phyloP scores from a whole-genome alignment of 164 flowering plant genomes.

The Tetrastigma voinierianum region DNA sequence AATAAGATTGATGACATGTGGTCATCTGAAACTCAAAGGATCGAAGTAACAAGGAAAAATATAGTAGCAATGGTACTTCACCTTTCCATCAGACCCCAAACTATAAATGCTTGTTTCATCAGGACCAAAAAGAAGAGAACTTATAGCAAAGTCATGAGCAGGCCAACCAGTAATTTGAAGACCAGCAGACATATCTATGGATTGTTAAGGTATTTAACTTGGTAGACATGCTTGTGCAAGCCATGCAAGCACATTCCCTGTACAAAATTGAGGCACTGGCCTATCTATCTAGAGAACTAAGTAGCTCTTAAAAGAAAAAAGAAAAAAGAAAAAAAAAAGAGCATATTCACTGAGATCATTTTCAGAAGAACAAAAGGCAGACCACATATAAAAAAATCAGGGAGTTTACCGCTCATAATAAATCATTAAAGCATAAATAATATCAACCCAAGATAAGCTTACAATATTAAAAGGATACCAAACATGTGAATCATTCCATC shows the following conservation, averaged over 20 bases:
- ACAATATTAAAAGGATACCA: constrained; percentile 67
- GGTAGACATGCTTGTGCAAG: neutral
- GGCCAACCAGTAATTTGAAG: constrained; percentile 99
- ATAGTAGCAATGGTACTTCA: constrained; percentile 21
- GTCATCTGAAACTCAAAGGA: neutral
- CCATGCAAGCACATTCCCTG: constrained; percentile 1
- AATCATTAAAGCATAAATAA: no score
- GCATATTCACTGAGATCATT: no score
- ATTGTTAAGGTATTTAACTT: constrained; percentile 41
- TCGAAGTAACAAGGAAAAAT: neutral
- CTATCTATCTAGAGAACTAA: no score
- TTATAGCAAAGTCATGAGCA: constrained; percentile 91
- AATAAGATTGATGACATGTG: neutral
- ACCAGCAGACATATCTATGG: constrained; percentile 87
- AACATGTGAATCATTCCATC: constrained; percentile 99
- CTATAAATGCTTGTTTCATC: constrained; percentile 96
- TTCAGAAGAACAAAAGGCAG: no score
- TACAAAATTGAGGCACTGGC: neutral
- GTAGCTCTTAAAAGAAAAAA: no score
- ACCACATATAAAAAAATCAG: no score
- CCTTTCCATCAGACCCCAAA: constrained; percentile 93
- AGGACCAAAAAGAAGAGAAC: constrained; percentile 87
- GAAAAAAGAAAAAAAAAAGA: no score
- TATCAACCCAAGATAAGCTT: neutral
- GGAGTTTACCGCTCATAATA: no score